Evolutionary conservation across 2,329 filamentous ascomycete species (phyloP), one percentile per base, ranked within the genome.

Genomic region (Talaromyces piceae): DNA sequence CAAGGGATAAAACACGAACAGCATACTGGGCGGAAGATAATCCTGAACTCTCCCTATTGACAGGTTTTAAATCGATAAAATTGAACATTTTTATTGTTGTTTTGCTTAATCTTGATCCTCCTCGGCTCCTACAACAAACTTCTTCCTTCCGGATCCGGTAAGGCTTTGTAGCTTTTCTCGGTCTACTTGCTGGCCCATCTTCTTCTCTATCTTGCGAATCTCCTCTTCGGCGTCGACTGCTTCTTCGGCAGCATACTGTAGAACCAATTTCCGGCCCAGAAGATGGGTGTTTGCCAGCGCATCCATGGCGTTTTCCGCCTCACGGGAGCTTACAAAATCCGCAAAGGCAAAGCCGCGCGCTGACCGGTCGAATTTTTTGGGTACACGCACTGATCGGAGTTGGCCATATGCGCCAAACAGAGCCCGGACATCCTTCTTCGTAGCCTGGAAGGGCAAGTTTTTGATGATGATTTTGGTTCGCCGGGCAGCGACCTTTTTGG

Each of bases 401-500:
- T 95, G 86, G 43, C 93, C 94, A 71, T 96, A 97, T 30, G 88
- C 84, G 55, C 87, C 83, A 67, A 97, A 91, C 39, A 97, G 77
- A 49, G 86, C 77, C 56, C 88, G 82, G 53, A 98, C 79, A 67
- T 98, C 93, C 69, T 94, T 93, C 76, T 95, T 96, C 49, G 84
- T 86, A 45, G 88, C 86, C 74, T 97, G 89, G 74, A 98, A 98
- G 18, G 93, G 91, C 70, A 98, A 74, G 75, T 98, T 98, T 77
- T 97, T 98, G 75, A 98, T 86, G 70, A 97, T 85, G 64, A 98
- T 86, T 78, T 97, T 97, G 45, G 91, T 96, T 59, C 83, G 81
- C 65, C 84, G 82, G 13, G 80, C 80, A 22, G 87, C 83, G 47
- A 81, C 73, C 70, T 91, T 94, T 77, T 90, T 94, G 47, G 86